These are phyloP conservation scores for Leptographium flavum DNA, from an alignment of 2,329 filamentous ascomycete genomes.

Conservation along the genomic window DNA sequence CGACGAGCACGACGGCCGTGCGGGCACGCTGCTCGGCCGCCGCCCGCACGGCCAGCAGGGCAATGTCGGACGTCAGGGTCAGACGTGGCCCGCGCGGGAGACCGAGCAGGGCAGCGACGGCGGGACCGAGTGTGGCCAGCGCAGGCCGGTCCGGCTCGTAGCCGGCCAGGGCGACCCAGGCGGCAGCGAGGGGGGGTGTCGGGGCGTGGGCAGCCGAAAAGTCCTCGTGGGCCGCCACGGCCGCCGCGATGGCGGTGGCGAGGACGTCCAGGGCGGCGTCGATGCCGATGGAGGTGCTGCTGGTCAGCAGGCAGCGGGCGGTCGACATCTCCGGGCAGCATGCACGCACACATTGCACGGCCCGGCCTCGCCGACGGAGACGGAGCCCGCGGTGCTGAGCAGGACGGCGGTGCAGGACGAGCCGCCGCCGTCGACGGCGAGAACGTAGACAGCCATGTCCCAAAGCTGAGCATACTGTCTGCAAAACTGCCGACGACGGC, in stretches of 20 bases:
- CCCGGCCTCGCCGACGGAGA: constrained; percentile 18
- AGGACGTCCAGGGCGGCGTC: constrained; percentile 15
- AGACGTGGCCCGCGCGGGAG: constrained; percentile 13
- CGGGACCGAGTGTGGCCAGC: constrained; percentile 18
- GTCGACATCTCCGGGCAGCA: not conserved
- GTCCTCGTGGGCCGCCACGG: constrained; percentile 9
- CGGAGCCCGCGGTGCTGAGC: constrained; percentile 13
- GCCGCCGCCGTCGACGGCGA: constrained; percentile 28
- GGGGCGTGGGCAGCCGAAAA: not conserved
- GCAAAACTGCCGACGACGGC: too few species aligned
- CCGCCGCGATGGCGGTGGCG: constrained; percentile 14
- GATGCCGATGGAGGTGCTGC: constrained; percentile 16
- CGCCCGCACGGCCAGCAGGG: constrained; percentile 19
- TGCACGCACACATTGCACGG: constrained; percentile 23
- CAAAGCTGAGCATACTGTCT: too few species aligned
- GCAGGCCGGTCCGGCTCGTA: constrained; percentile 11
- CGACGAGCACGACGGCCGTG: constrained; percentile 22
- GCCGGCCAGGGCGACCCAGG: constrained; percentile 26
- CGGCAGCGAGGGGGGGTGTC: constrained; percentile 12
- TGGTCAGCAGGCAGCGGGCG: not conserved
- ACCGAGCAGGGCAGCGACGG: constrained; percentile 16
- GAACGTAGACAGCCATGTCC: too few species aligned
- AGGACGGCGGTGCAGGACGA: constrained; percentile 26
- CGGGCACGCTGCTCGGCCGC: constrained; percentile 4
- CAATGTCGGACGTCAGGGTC: constrained; percentile 24